Percentiles rank a stretch among this genome's conserved stretches.
Conservation (phyloP, 768 basidiomycete genomes). For the Sporobolomyces roseus region DNA sequence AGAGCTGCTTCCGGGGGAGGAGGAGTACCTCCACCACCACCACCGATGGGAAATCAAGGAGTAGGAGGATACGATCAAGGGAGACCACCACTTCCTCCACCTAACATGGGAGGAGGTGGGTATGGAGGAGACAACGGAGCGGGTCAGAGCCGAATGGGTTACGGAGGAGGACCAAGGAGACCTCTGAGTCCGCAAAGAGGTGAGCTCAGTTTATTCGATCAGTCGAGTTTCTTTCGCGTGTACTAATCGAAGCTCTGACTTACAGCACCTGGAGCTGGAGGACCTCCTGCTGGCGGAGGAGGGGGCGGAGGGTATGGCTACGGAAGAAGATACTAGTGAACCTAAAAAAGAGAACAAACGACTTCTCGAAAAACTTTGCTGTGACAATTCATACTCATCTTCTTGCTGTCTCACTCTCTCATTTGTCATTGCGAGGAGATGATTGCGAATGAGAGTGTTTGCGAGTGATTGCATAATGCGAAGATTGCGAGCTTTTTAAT, state of each 20-base stretch:
- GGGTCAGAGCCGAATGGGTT: neutral
- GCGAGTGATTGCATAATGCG: no score
- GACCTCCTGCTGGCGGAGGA: no score
- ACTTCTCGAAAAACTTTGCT: no score
- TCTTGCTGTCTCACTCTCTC: no score
- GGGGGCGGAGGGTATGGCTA: no score
- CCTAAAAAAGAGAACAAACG: no score
- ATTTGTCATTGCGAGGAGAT: no score
- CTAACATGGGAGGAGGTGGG: neutral
- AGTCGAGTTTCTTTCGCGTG: neutral
- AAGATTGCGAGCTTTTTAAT: no score
- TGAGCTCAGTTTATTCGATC: neutral
- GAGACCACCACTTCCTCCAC: neutral
- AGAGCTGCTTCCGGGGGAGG: neutral
- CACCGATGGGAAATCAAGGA: neutral
- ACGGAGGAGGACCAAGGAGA: conserved; percentile 10
- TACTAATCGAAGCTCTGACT: no score
- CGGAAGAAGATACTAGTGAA: no score
- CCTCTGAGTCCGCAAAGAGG: conserved; percentile 19
- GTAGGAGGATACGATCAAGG: neutral
- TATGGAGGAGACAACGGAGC: neutral
- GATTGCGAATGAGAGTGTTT: no score
- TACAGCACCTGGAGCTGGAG: neutral
- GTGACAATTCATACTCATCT: no score
- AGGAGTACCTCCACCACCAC: neutral